Conservation (phyloP, 441 rosid genomes). For the Euphorbia corollata region DNA sequence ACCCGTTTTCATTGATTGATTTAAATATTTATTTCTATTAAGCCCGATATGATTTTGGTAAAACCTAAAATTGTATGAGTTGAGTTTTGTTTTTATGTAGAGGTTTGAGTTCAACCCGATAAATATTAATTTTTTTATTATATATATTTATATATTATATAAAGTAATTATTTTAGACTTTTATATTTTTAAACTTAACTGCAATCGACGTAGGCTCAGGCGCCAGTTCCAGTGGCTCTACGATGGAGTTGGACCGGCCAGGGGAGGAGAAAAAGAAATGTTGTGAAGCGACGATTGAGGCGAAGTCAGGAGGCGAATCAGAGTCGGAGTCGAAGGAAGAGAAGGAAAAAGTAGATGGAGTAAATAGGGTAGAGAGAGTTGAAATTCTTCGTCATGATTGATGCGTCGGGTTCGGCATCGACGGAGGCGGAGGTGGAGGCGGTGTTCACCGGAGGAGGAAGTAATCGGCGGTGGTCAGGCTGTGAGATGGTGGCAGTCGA, state of each 20-base stretch:
- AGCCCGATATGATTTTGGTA: too few species aligned
- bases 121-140: too few species aligned
- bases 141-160: too few species aligned
- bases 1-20: too few species aligned
- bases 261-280: constrained; percentile 94
- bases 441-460: neutral
- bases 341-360: constrained; percentile 29
- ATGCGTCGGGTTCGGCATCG: too few species aligned
- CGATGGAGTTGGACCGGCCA: constrained; percentile 77
- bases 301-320: constrained; percentile 45
- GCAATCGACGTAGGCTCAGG: constrained; percentile 6
- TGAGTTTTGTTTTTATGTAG: too few species aligned
- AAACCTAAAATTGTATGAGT: too few species aligned
- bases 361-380: constrained; percentile 32
- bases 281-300: constrained; percentile 62
- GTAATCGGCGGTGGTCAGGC: constrained; percentile 18
- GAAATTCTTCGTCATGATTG: constrained; percentile 39
- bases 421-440: neutral
- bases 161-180: too few species aligned
- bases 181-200: too few species aligned
- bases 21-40: too few species aligned
- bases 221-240: constrained; percentile 34
- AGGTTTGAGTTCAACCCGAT: too few species aligned
- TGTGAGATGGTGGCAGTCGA: constrained; percentile 18
- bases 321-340: constrained; percentile 30